phyloP scores from a whole-genome alignment of 2,329 filamentous ascomycete species.

The Aspergillus clavatus region DNA sequence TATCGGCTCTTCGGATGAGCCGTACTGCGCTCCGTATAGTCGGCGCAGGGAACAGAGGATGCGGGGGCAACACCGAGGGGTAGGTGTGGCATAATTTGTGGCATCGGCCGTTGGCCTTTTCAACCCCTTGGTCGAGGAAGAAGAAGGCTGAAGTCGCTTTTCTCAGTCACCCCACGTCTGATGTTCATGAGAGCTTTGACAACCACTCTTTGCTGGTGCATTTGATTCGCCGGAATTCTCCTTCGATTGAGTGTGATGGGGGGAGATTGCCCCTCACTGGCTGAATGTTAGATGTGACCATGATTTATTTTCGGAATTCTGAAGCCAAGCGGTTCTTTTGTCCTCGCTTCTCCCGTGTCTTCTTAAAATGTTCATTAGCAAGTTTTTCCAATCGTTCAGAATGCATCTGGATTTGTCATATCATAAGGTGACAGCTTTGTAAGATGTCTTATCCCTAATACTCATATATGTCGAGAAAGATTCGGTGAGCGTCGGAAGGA shows the following conservation, averaged over 20 bases:
- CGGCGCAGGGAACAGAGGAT: slow-evolving; percentile 37
- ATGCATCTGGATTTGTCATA: no score
- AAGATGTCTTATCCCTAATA: background rate
- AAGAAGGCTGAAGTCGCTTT: no score
- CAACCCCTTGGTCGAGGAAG: no score
- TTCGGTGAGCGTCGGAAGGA: background rate
- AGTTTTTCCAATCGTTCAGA: background rate
- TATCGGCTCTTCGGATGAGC: slow-evolving; percentile 38
- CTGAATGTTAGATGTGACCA: no score
- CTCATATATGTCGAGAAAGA: background rate
- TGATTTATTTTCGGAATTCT: no score
- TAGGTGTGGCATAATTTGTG: slow-evolving; percentile 27
- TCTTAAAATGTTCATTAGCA: background rate
- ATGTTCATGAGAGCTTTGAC: no score
- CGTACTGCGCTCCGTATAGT: slow-evolving; percentile 37
- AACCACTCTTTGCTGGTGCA: no score
- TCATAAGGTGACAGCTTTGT: background rate
- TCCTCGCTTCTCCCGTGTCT: background rate
- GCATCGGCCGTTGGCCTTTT: background rate
- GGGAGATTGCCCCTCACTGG: background rate
- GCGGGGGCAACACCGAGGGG: slow-evolving; percentile 30
- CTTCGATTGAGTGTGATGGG: no score
- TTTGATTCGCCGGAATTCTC: no score
- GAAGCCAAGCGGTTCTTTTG: no score
- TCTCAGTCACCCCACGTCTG: no score